Percentiles rank a stretch among this genome's conserved stretches.
phyloP scores from a whole-genome alignment of 2,329 filamentous ascomycete species.

The Cladosporium sp. region DNA sequence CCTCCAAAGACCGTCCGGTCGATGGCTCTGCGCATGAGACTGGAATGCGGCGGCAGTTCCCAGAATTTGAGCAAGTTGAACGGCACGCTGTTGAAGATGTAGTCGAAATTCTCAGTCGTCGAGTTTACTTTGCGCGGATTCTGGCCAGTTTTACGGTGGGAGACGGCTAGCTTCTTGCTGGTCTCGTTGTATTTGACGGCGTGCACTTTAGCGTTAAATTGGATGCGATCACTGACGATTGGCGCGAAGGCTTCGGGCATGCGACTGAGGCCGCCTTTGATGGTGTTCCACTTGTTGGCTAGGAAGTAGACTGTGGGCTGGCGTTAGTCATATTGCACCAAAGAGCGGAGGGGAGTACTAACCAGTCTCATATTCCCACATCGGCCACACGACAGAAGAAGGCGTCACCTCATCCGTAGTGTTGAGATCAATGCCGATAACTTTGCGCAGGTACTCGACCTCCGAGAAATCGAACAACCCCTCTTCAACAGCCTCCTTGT shows the following conservation, averaged over 20 bases:
- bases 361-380: conserved; percentile 1
- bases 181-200: conserved; percentile 23
- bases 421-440: conserved; percentile 15
- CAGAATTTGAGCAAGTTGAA: conserved; percentile 22
- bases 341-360: background rate
- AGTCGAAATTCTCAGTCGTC: conserved; percentile 19
- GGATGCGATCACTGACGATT: conserved; percentile 56
- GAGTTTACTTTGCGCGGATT: conserved; percentile 40
- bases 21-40: conserved; percentile 19
- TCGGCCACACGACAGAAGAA: background rate
- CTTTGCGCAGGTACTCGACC: conserved; percentile 18
- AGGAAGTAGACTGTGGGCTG: background rate
- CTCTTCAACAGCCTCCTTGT: conserved; percentile 15
- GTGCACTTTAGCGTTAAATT: conserved; percentile 50
- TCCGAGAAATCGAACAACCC: conserved; percentile 18
- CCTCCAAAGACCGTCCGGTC: conserved; percentile 42
- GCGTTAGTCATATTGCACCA: background rate
- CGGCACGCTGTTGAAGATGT: conserved; percentile 21
- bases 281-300: conserved; percentile 32
- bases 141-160: conserved; percentile 53
- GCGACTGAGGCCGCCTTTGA: conserved; percentile 59
- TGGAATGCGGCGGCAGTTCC: conserved; percentile 17
- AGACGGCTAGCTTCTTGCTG: conserved; percentile 30
- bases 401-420: conserved; percentile 21
- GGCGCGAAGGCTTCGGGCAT: conserved; percentile 63